phyloP scores from a whole-genome alignment of 192 early-diverging fungal species.

The Coemansia sp. region DNA sequence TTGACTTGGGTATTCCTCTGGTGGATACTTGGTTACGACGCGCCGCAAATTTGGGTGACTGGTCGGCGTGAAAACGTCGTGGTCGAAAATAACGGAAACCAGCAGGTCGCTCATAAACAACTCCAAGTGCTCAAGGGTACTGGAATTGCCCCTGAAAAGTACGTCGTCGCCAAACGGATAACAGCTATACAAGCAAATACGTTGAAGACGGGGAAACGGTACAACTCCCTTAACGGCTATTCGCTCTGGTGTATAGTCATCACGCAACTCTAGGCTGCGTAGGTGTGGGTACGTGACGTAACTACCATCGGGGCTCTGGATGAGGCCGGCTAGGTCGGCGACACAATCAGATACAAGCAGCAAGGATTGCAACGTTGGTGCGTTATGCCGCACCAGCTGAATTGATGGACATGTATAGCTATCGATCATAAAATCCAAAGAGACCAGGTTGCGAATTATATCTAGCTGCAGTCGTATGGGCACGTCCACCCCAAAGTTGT shows the following conservation, averaged over 20 bases:
- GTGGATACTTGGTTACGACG: neutral
- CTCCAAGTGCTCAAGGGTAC: neutral
- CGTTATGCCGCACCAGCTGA: neutral
- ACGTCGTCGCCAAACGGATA: constrained; percentile 15
- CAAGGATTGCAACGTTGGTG: neutral
- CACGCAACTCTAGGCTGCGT: neutral
- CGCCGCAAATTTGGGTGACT: neutral
- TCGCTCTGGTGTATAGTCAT: neutral
- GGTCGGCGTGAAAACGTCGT: neutral
- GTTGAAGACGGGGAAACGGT: neutral
- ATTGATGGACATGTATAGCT: neutral
- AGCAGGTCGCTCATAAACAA: neutral
- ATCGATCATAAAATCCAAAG: neutral
- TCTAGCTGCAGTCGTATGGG: neutral
- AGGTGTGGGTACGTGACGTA: neutral
- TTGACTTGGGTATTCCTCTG: neutral
- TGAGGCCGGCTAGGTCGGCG: neutral
- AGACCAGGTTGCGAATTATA: neutral
- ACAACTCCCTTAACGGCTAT: neutral
- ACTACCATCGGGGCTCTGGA: constrained; percentile 1
- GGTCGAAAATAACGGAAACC: neutral
- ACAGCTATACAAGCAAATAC: neutral
- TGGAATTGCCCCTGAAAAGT: constrained; percentile 9
- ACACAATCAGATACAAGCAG: neutral
- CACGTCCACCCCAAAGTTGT: neutral